Evolutionary conservation across 1,284 basidiomycete species (phyloP), one percentile per base, ranked within the genome.

Genomic region (Moesziomyces sp.): DNA sequence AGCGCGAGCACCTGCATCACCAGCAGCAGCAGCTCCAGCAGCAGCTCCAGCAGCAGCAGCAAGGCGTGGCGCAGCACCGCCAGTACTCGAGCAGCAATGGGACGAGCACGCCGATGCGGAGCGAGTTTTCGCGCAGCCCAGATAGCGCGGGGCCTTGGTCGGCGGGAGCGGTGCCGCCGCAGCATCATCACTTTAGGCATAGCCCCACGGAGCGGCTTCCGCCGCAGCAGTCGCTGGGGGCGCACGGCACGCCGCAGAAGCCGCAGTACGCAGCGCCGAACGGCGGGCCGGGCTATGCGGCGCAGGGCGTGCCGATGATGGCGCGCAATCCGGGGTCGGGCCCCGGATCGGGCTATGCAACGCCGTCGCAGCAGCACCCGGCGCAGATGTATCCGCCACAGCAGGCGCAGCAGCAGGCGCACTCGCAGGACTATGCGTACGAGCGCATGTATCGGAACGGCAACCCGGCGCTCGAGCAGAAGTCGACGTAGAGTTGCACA

Each of bases 111-210:
- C 56, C 54, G 21, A 40, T 59, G 45, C 54, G 55, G 1, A 74
- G 28, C 40, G 71, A 60, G n/a, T 70, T 56, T 34, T 74, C 66
- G 14, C 44, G 72, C 16, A 66, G 62, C 24, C 72, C 72, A 5
- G 66, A 65, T 2, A 54, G 51, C 21, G 52, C 54, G 14, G 66
- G 72, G 0, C 62, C 62, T 9, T 74, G 72, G 72, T 56, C 51
- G 1, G 72, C 66, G 1, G 66, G 66, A 3, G 66, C 66, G 0
- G 59, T 55, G 4, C 40, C 55, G 9, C 48, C 47, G 18, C 26
- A 35, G 40, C 34, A 48, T 21, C 28, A 52, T 24, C 57, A 49
- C 4, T 72, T 63, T 24, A 49, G 56, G 1, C 19, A 46, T 18
- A 59, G 55, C 16, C 70, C 60, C 1, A 60, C 63, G 4, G 64